Conservation (phyloP, 495 filamentous ascomycete genomes). For the Xylaria palmicola region DNA sequence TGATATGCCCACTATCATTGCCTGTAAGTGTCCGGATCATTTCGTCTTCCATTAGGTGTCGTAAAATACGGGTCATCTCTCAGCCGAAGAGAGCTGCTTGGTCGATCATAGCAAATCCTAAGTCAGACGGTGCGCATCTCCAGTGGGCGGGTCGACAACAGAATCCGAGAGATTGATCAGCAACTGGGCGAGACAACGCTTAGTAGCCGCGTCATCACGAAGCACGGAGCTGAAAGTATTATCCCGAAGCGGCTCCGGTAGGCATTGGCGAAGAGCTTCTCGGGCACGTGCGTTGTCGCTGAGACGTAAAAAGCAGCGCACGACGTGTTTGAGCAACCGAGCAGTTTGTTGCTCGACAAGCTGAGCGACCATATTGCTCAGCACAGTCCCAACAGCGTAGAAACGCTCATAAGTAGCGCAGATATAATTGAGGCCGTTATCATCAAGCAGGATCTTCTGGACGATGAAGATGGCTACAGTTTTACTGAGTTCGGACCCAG, state of each 20-base stretch:
- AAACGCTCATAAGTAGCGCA: slow-evolving; percentile 99
- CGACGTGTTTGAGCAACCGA: slow-evolving; percentile 93
- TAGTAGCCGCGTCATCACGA: slow-evolving; percentile 95
- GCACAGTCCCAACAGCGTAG: slow-evolving; percentile 94
- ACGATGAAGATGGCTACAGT: slow-evolving; percentile 99
- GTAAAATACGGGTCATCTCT: neutral
- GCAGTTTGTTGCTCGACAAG: slow-evolving; percentile 98
- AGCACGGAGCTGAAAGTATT: slow-evolving; percentile 96
- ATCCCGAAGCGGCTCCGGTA: slow-evolving; percentile 94
- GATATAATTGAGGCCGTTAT: slow-evolving; percentile 96
- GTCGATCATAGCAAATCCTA: neutral
- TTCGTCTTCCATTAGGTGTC: neutral
- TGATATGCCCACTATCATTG: neutral
- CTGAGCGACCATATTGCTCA: slow-evolving; percentile 98
- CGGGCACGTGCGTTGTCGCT: slow-evolving; percentile 96
- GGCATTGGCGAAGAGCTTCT: slow-evolving; percentile 92
- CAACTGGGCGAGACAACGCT: slow-evolving; percentile 94
- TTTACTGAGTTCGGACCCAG: slow-evolving; percentile 96
- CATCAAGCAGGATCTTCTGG: slow-evolving; percentile 98
- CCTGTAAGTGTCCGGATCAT: neutral
- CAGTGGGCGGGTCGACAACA: slow-evolving; percentile 60
- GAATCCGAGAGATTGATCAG: slow-evolving; percentile 96
- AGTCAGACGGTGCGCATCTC: slow-evolving; percentile 24
- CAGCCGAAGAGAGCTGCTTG: neutral
- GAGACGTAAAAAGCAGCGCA: slow-evolving; percentile 93